phyloP scores from a whole-genome alignment of 2,329 filamentous ascomycete genomes.

The Lecanosticta acicola region DNA sequence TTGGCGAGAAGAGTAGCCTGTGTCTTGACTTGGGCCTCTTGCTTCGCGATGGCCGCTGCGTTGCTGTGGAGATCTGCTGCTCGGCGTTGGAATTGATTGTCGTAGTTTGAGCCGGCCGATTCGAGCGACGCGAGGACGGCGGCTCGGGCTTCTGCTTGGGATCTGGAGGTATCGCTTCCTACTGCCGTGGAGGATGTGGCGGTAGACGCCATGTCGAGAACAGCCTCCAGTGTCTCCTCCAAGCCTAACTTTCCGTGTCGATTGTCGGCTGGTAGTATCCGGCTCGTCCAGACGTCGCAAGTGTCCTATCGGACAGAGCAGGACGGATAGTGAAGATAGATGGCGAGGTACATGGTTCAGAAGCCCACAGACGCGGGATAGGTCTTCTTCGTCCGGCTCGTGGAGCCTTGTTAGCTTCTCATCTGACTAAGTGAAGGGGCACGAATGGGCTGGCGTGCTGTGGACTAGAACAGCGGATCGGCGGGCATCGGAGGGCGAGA shows the following conservation, averaged over 20 bases:
- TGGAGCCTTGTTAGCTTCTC: conserved; percentile 13
- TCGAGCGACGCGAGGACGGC: conserved; percentile 47
- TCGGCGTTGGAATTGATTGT: conserved; percentile 61
- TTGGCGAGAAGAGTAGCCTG: conserved; percentile 53
- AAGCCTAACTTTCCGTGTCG: no score
- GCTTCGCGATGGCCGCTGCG: conserved; percentile 57
- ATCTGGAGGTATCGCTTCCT: conserved; percentile 23
- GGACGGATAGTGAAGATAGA: no score
- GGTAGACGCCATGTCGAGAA: conserved; percentile 16
- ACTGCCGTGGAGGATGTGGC: conserved; percentile 16
- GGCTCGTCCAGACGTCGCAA: no score
- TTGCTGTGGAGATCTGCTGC: conserved; percentile 66
- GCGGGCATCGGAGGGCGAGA: conserved; percentile 8
- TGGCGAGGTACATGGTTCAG: conserved; percentile 6
- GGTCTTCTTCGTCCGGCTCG: conserved; percentile 3
- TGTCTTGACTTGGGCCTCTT: conserved; percentile 47
- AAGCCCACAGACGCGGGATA: no score
- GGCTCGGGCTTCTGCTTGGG: conserved; percentile 46
- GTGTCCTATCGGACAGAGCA: no score
- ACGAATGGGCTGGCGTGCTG: conserved; percentile 6
- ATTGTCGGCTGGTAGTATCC: no score
- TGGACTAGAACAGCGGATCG: conserved; percentile 11
- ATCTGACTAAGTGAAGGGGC: conserved; percentile 13
- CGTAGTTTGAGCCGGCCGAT: conserved; percentile 61
- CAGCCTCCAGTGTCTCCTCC: no score